Evolutionary conservation across 345 rosid species (phyloP), one percentile per base, ranked within the genome.

Genomic region (Hibiscus syriacus): DNA sequence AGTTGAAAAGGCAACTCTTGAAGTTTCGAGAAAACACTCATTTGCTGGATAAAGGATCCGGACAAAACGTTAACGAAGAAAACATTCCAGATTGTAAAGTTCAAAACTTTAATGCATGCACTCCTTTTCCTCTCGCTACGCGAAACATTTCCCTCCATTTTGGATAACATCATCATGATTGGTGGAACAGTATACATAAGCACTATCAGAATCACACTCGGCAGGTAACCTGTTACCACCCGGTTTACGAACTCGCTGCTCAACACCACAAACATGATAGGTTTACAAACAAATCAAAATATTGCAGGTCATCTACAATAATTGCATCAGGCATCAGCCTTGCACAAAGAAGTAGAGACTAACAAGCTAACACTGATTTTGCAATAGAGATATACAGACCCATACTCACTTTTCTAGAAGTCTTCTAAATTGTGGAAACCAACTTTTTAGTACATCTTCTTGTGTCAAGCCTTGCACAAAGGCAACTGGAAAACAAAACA

Each of bases 81-180:
- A 65, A 94, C 92, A 69, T 94, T 91, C 99, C 90, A 94, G 72
- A 94, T 91, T 32, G 84, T 89, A 87, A 94, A 94, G 83, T 80
- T 80, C 72, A 87, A 71, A 39, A 90, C 80, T 79, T 91, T 91
- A 74, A 81, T 68, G 74, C 92, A 83, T 68, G 97, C 94, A 70
- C 96, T 91, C 76, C 45, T 87, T 78, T 93, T 91, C 80, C 99
- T 84, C 72, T 71, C 74, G 67, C 97, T 81, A 45, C 87, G 88
- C 32, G 96, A 87, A 45, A 84, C 72, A 64, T 81, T 79, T 52
- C 97, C 98, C 79, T 90, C 97, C 57, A 86, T 68, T 73, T 83
- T 78, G 60, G 98, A 86, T 66, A 38, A 38, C 41, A 38, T 11
- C 41, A 38, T 38, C 41, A 38, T 38, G 41, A 38, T 38, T 38